phyloP scores from a whole-genome alignment of 2,329 filamentous ascomycete genomes.

The Chrysoporthe austroafricana region DNA sequence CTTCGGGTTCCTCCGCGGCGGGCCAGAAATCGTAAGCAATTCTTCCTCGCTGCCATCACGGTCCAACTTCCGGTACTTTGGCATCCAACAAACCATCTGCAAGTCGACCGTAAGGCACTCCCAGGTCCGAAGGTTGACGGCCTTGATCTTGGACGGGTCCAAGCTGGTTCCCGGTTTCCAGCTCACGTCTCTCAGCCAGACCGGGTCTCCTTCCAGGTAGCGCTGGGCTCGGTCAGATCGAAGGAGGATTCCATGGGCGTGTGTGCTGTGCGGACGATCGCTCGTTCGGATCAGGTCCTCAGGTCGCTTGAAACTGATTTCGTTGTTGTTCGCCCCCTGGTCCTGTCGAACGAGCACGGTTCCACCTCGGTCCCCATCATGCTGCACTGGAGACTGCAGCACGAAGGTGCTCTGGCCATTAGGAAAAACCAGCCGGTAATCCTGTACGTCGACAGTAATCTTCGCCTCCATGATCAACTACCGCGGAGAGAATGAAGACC shows the following conservation, averaged over 20 bases:
- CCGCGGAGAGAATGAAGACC: not conserved
- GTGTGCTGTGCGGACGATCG: not conserved
- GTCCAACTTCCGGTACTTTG: slow-evolving; percentile 24
- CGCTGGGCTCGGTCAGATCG: not conserved
- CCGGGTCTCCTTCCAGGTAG: slow-evolving; percentile 17
- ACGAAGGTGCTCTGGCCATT: slow-evolving; percentile 2
- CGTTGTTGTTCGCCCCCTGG: slow-evolving; percentile 17
- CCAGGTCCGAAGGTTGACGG: slow-evolving; percentile 24
- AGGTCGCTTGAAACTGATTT: slow-evolving; percentile 10
- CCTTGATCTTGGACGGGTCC: slow-evolving; percentile 2
- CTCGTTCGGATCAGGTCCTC: not conserved
- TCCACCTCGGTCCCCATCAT: not conserved
- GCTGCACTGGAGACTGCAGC: slow-evolving; percentile 20
- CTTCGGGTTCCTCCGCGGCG: slow-evolving; percentile 5
- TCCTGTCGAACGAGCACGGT: slow-evolving; percentile 21
- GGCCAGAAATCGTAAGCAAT: slow-evolving; percentile 20
- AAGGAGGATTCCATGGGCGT: slow-evolving; percentile 21
- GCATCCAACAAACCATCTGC: slow-evolving; percentile 22
- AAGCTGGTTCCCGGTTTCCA: not conserved
- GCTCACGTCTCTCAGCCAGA: slow-evolving; percentile 19
- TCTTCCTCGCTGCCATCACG: slow-evolving; percentile 16
- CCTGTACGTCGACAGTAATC: slow-evolving; percentile 22
- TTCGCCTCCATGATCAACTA: slow-evolving; percentile 13
- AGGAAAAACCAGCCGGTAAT: slow-evolving; percentile 17
- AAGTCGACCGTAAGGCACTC: slow-evolving; percentile 8